These are phyloP conservation scores for Fusarium tricinctum DNA, from an alignment of 2,329 filamentous ascomycete genomes.

Conservation along the genomic window DNA sequence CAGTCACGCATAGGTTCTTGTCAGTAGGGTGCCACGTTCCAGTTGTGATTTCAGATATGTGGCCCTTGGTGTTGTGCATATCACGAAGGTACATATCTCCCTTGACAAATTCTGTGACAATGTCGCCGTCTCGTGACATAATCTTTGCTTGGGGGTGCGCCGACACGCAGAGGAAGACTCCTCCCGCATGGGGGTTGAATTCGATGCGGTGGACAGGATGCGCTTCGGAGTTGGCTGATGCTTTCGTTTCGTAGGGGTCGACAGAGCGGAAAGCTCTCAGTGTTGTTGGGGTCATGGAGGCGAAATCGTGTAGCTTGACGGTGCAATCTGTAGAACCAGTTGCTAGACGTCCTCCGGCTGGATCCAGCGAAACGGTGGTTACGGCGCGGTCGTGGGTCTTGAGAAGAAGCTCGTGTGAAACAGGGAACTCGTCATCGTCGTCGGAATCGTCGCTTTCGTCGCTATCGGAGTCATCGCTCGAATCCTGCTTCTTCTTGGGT, in stretches of 20 bases:
- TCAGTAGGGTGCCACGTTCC: slow-evolving; percentile 93
- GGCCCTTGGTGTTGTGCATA: slow-evolving; percentile 97
- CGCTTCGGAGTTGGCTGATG: slow-evolving; percentile 78
- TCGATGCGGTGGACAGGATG: slow-evolving; percentile 89
- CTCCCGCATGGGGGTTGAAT: slow-evolving; percentile 86
- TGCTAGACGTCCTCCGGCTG: slow-evolving; percentile 84
- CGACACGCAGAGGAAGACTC: slow-evolving; percentile 86
- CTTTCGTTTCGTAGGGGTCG: slow-evolving; percentile 85
- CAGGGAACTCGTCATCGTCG: slow-evolving; percentile 89
- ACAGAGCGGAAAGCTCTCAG: slow-evolving; percentile 93
- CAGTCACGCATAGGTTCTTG: slow-evolving; percentile 87
- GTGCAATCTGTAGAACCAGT: slow-evolving; percentile 94
- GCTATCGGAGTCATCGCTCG: slow-evolving; percentile 62
- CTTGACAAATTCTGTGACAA: slow-evolving; percentile 90
- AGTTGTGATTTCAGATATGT: slow-evolving; percentile 90
- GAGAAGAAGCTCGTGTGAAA: slow-evolving; percentile 92
- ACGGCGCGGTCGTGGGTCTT: slow-evolving; percentile 93
- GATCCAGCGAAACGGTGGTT: slow-evolving; percentile 86
- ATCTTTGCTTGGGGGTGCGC: slow-evolving; percentile 93
- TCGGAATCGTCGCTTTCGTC: slow-evolving; percentile 71
- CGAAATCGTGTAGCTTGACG: slow-evolving; percentile 94
- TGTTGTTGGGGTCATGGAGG: slow-evolving; percentile 94
- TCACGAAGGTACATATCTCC: slow-evolving; percentile 98
- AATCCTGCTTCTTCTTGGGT: slow-evolving; percentile 56
- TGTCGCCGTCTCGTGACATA: slow-evolving; percentile 88